Evolutionary conservation across 768 basidiomycete genomes (phyloP).

Genomic region (Mycena alexandri): DNA sequence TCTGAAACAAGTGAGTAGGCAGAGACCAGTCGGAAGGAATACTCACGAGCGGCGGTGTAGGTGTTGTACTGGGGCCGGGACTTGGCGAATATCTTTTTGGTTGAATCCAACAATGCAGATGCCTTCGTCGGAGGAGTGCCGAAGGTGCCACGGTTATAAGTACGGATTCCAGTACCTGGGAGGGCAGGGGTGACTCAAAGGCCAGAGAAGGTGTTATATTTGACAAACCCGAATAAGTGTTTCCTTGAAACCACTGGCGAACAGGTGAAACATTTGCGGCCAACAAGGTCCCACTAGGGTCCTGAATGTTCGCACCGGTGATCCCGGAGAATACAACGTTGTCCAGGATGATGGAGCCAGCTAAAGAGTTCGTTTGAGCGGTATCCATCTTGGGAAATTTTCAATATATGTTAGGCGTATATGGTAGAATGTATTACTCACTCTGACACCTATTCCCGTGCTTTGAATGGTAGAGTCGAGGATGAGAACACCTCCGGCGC

Average conservation of each 20-base stretch:
- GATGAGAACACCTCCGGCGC: conserved; percentile 13
- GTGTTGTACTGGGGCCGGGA: conserved; percentile 10
- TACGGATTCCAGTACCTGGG: no score
- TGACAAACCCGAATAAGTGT: conserved; percentile 5
- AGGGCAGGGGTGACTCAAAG: no score
- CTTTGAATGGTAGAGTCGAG: conserved; percentile 2
- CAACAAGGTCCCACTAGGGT: background rate
- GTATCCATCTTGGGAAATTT: conserved; percentile 5
- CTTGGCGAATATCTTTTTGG: background rate
- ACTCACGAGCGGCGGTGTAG: conserved; percentile 4
- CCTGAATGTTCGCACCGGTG: conserved; percentile 3
- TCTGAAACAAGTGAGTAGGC: no score
- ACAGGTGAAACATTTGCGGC: background rate
- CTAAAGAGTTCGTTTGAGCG: conserved; percentile 8
- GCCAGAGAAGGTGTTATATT: no score
- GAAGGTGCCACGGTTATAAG: no score
- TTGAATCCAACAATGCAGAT: background rate
- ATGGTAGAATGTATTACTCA: no score
- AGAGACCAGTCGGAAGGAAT: no score
- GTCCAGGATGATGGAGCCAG: conserved; percentile 16
- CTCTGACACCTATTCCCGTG: conserved; percentile 18
- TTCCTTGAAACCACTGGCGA: conserved; percentile 6
- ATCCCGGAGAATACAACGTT: conserved; percentile 14
- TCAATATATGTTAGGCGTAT: no score
- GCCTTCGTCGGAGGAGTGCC: no score